Evolutionary conservation across 768 basidiomycete genomes (phyloP).

Genomic region (Flagelloscypha sp.): DNA sequence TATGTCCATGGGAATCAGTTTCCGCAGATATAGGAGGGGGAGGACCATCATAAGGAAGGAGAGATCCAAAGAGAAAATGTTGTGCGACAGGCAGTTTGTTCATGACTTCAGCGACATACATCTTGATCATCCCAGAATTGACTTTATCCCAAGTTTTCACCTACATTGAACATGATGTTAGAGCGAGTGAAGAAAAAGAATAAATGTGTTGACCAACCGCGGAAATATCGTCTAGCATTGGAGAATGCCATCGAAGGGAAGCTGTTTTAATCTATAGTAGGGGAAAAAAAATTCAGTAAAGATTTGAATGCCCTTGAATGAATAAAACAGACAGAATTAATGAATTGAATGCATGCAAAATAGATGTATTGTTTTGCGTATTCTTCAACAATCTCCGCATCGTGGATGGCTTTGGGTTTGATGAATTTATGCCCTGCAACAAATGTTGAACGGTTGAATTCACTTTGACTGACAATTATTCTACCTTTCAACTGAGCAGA

Average conservation of each 20-base stretch:
- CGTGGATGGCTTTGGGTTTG: slow-evolving; percentile 87
- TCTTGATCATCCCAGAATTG: slow-evolving; percentile 93
- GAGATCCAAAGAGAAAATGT: slow-evolving; percentile 89
- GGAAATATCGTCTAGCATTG: slow-evolving; percentile 98
- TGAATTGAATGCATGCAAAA: slow-evolving; percentile 90
- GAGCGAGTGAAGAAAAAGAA: not conserved
- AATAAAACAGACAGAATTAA: slow-evolving; percentile 67
- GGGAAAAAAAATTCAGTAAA: not conserved
- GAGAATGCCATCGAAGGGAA: slow-evolving; percentile 94
- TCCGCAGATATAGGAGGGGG: slow-evolving; percentile 25
- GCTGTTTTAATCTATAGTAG: slow-evolving; percentile 80
- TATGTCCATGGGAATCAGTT: slow-evolving; percentile 13
- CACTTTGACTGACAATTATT: slow-evolving; percentile 6
- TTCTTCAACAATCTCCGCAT: slow-evolving; percentile 85
- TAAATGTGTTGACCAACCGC: slow-evolving; percentile 35
- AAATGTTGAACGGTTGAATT: not conserved
- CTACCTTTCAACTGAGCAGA: slow-evolving; percentile 66
- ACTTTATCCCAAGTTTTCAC: slow-evolving; percentile 96
- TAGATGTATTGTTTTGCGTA: slow-evolving; percentile 94
- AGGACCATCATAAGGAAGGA: slow-evolving; percentile 64
- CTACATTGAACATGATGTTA: slow-evolving; percentile 18
- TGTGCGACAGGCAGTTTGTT: slow-evolving; percentile 94
- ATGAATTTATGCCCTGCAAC: slow-evolving; percentile 80
- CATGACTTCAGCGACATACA: slow-evolving; percentile 94
- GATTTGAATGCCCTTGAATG: not conserved